These are phyloP conservation scores for Aspergillus homomorphus DNA, from an alignment of 495 filamentous ascomycete genomes.

Conservation along the genomic window DNA sequence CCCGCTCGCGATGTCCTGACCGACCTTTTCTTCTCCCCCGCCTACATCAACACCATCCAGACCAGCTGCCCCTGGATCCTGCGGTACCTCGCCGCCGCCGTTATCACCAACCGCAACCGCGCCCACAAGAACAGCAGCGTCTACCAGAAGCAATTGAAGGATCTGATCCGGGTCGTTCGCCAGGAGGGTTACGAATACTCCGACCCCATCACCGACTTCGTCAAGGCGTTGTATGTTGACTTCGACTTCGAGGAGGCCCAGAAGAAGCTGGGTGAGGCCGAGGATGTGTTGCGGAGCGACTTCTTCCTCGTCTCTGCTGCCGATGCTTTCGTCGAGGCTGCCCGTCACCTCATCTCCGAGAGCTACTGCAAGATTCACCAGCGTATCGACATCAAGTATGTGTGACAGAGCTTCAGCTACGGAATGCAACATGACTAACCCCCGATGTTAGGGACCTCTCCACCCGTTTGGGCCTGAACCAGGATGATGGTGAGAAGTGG, in stretches of 20 bases:
- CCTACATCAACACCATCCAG: constrained; percentile 99
- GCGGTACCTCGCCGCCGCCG: constrained; percentile 88
- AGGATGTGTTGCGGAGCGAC: constrained; percentile 86
- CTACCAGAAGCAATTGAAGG: constrained; percentile 98
- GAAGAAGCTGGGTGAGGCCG: constrained; percentile 83
- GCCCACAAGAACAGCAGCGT: constrained; percentile 72
- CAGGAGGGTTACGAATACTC: constrained; percentile 97
- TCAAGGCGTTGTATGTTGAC: constrained; percentile 94
- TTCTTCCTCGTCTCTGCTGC: constrained; percentile 89
- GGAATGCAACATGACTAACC: constrained; percentile 3
- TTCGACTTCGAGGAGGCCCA: constrained; percentile 99
- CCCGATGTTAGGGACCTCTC: constrained; percentile 70
- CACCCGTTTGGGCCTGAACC: constrained; percentile 78
- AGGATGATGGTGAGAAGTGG: constrained; percentile 99
- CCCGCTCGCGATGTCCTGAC: constrained; percentile 83
- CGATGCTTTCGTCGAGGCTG: constrained; percentile 90
- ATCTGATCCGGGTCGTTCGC: constrained; percentile 87
- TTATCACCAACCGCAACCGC: constrained; percentile 90
- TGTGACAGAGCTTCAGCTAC: constrained; percentile 3
- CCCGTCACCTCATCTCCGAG: constrained; percentile 94
- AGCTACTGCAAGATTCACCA: constrained; percentile 99
- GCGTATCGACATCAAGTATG: constrained; percentile 89
- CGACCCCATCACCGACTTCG: constrained; percentile 92
- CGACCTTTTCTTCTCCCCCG: constrained; percentile 92
- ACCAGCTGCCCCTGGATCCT: constrained; percentile 96